These are phyloP conservation scores for Hemisphaericaspora xylanilytica DNA, from an alignment of 1,139 yeast species.

Conservation along the genomic window DNA sequence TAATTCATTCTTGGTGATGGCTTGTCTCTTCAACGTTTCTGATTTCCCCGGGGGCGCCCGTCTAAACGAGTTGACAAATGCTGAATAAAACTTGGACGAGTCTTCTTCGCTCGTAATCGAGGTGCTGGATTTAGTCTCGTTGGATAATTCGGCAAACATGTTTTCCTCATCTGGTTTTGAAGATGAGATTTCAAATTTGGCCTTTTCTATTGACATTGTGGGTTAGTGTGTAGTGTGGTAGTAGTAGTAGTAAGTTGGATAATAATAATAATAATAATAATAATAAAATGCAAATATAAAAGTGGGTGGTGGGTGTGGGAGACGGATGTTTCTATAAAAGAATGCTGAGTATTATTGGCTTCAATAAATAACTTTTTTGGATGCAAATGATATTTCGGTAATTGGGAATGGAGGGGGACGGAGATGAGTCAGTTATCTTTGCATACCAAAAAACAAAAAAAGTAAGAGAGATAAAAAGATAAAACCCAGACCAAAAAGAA, in stretches of 20 bases:
- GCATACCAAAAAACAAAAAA: constrained; percentile 1
- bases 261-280: not conserved
- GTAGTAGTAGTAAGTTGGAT: not conserved
- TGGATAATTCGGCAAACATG: not conserved
- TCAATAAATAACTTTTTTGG: no score
- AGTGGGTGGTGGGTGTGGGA: no score
- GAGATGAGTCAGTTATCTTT: not conserved
- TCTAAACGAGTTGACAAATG: constrained; percentile 9
- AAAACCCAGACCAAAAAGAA: not conserved
- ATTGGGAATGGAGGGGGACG: no score
- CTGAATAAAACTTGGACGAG: no score
- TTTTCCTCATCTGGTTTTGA: constrained; percentile 1
- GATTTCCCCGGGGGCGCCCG: constrained; percentile 11
- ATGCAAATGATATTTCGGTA: not conserved
- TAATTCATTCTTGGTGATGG: constrained; percentile 29
- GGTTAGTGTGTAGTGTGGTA: no score
- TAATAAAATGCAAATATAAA: not conserved
- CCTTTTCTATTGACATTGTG: constrained; percentile 2
- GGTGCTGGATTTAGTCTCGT: not conserved
- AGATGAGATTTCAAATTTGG: not conserved
- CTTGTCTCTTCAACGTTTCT: constrained; percentile 5
- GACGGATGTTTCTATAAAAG: no score
- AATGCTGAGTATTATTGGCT: no score
- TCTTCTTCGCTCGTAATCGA: no score
- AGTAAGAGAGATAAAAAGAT: not conserved